Base-by-base conservation (phyloP, 2,329 filamentous ascomycete species). In the Thyridium curvatum region DNA sequence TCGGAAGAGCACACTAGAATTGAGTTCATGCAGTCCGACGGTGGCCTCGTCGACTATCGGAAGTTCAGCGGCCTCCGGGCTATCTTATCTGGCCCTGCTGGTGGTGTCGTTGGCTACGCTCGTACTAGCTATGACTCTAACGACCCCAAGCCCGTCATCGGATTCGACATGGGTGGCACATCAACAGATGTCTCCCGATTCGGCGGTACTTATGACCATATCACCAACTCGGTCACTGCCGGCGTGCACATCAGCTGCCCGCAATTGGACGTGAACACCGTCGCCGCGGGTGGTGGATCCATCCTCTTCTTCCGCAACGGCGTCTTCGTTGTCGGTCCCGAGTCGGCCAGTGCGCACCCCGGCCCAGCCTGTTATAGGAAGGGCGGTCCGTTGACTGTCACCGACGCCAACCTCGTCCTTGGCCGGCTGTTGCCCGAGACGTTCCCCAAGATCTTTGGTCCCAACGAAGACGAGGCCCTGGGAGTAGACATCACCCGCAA, bases 181-280 rank as follows among this genome's bases (percentile, higher is more conserved):
- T 81, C 74, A 28, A 88, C 84, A 2, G 84, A 88, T 53, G 81
- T 86, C 8, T 84, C 78, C 26, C 67, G 84, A 32, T 88, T 84
- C 48, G 79, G 53, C 4, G 64, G 64, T 2, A 52, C 55, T 3
- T 60, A 60, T 18, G 62, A 64, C n/a, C 62, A 67, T 33, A 55
- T 64, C 1, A 87, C 88, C 45, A 84, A 88, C 52, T 87, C 82
- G 0, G 86, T 82, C 1, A 88, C 83, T 1, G 84, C 86, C 0
- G 86, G 84, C 12, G 79, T 90, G 2, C 82, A 84, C 2, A 86
- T 90, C 12, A 84, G 88, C 45, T 82, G 79, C 1, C 85, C 86
- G 0, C 85, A 89, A 52, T 71, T 90, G 1, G 84, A 90, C 49
- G 89, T 91, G 56, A 86, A 86, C 55, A 90, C 86, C 2, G 84